Base-by-base conservation (phyloP, 495 filamentous ascomycete species). In the Penicillium canescens region DNA sequence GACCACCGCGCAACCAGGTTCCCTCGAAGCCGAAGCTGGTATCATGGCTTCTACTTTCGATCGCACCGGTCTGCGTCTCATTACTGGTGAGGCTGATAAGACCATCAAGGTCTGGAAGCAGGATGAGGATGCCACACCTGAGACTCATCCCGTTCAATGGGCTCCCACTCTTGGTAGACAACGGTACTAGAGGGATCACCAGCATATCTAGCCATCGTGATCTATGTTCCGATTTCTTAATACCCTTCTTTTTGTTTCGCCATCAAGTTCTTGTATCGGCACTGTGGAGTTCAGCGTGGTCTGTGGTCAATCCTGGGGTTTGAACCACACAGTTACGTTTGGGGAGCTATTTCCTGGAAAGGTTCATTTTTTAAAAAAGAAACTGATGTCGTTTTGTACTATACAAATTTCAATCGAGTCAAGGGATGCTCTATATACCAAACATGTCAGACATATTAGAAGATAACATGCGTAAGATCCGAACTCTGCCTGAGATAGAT, bases 91-190 rank as follows among this genome's bases (percentile, higher is more conserved):
- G 72, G 89, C 91, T 12, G 95, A 99, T 69, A 99, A 99, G 80
- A 96, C 92, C 0, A 74, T 99, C 70, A 98, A 99, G 82, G 79
- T 99, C 51, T 99, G 94, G 94, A 94, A 90, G 62, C 85, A 82
- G 48, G 94, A 98, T 69, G 88, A 92, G 13, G 79, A 87, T 20
- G 94, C 94, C 18, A 98, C 95, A 2, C 86, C 88, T 31, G 90
- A 97, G 67, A 88, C 86, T 23, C 90, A 98, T 73, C 94, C 94
- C 6, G 72, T 99, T 40, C 88, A 93, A 24, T 99, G 95, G 94
- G 90, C 88, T 61, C 95, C 94, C 24, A 90, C 83, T 2, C 70
- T 97, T 28, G 86, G 87, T 18, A 68, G 87, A 60, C 79, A 83
- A 67, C 88, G 86, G 72, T 89, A 80, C 59, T 88, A 74, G 66